phyloP scores from a whole-genome alignment of 768 basidiomycete genomes.

The Leucogyrophana mollusca region DNA sequence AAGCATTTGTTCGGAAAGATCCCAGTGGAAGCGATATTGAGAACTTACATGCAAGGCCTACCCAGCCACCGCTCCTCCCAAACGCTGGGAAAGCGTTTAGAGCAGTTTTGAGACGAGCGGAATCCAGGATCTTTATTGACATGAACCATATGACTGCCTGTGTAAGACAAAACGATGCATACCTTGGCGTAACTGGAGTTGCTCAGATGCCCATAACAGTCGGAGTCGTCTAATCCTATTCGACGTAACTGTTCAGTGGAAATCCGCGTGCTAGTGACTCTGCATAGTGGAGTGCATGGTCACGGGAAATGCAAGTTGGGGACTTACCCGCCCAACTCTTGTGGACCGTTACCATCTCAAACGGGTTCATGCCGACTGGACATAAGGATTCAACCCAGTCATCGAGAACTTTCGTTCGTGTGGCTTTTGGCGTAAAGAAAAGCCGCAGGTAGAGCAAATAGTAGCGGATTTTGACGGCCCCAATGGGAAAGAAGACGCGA shows the following conservation, averaged over 20 bases:
- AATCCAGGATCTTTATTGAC: slow-evolving; percentile 38
- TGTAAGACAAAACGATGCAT: slow-evolving; percentile 7
- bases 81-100: slow-evolving; percentile 55
- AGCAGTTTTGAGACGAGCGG: slow-evolving; percentile 47
- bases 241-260: not conserved
- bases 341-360: slow-evolving; percentile 41
- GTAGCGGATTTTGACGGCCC: slow-evolving; percentile 32
- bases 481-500: slow-evolving; percentile 52
- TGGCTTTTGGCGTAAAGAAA: slow-evolving; percentile 34
- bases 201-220: slow-evolving; percentile 74
- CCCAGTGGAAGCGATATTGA: not conserved
- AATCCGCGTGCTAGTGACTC: too few relatives aligned
- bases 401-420: slow-evolving; percentile 32
- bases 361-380: slow-evolving; percentile 58
- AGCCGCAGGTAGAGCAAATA: slow-evolving; percentile 33
- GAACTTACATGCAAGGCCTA: slow-evolving; percentile 48
- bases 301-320: not conserved
- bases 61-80: slow-evolving; percentile 58
- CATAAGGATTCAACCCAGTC: slow-evolving; percentile 48
- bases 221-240: slow-evolving; percentile 66
- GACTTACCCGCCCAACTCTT: slow-evolving; percentile 52
- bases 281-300: slow-evolving; percentile 3
- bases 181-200: slow-evolving; percentile 83
- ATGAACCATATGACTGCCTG: not conserved
- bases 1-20: not conserved